These are phyloP conservation scores for Leccinum griseonigrum DNA, from an alignment of 1,284 basidiomycete species.

Conservation along the genomic window DNA sequence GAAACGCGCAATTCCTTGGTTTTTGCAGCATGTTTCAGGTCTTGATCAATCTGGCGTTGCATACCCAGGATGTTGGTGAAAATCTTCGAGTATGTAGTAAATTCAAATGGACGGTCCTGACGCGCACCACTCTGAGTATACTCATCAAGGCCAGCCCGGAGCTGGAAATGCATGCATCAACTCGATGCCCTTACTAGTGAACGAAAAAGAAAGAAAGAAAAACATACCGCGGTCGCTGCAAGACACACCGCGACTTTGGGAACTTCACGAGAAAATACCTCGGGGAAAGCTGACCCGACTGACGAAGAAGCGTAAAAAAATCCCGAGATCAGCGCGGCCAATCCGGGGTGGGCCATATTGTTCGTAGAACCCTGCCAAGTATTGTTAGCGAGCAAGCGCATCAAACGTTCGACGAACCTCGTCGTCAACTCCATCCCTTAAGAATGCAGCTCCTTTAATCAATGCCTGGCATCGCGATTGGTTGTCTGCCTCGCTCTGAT, in stretches of 20 bases:
- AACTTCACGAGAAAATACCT: background rate
- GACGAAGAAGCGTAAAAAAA: background rate
- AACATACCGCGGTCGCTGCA: background rate
- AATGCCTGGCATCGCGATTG: background rate
- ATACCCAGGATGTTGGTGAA: background rate
- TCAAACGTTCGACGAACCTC: background rate
- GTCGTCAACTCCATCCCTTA: background rate
- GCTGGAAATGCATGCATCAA: background rate
- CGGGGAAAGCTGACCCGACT: background rate
- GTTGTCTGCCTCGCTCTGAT: background rate
- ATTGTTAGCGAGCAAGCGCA: background rate
- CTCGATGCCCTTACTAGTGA: background rate
- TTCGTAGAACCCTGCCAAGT: background rate
- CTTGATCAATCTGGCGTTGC: background rate
- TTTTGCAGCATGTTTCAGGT: background rate
- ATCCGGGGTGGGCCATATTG: background rate
- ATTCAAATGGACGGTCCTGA: background rate
- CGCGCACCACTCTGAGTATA: background rate
- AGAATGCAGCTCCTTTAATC: background rate
- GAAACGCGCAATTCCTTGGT: background rate
- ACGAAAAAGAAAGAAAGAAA: background rate
- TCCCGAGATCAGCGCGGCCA: background rate
- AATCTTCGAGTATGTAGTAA: background rate
- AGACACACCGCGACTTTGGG: background rate
- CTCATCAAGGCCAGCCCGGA: background rate